A percentile compares a stretch with the other conserved stretches of the same genome.
Evolutionary conservation across 345 rosid genomes (phyloP).

Genomic region (Schrenkiella parvula): DNA sequence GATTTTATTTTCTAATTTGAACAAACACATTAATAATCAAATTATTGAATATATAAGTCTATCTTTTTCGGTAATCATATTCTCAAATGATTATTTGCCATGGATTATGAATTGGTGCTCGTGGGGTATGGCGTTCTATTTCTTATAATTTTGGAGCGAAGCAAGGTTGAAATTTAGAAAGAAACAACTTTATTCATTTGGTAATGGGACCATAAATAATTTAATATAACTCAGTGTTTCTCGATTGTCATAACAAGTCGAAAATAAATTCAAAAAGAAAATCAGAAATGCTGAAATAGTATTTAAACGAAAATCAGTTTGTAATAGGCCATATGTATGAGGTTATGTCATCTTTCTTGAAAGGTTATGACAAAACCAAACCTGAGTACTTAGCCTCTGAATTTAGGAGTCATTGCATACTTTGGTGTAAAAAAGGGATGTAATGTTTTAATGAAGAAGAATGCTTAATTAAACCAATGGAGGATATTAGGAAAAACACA

Average conservation of each 20-base stretch:
- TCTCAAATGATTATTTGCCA: slow-evolving; percentile 20
- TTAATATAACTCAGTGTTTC: slow-evolving; percentile 1
- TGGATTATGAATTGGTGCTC: slow-evolving; percentile 17
- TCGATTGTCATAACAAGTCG: neutral
- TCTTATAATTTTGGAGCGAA: slow-evolving; percentile 23
- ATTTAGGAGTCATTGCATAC: too few relatives aligned
- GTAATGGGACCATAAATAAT: neutral
- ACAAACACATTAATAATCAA: neutral
- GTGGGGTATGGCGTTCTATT: slow-evolving; percentile 20
- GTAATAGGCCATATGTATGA: too few relatives aligned
- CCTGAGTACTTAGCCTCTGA: too few relatives aligned
- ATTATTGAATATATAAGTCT: neutral
- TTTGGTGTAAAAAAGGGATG: too few relatives aligned
- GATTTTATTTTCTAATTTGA: too few relatives aligned
- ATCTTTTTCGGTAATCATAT: slow-evolving; percentile 6
- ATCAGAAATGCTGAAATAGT: neutral
- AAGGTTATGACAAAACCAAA: too few relatives aligned
- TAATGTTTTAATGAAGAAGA: too few relatives aligned
- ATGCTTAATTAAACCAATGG: too few relatives aligned
- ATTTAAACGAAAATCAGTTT: neutral
- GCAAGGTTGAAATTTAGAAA: slow-evolving; percentile 15
- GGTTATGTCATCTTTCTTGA: too few relatives aligned
- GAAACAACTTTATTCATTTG: slow-evolving; percentile 19
- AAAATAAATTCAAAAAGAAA: neutral
- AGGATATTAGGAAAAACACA: too few relatives aligned